Evolutionary conservation across 441 rosid genomes (phyloP).

Genomic region (Mallotus japonicus): DNA sequence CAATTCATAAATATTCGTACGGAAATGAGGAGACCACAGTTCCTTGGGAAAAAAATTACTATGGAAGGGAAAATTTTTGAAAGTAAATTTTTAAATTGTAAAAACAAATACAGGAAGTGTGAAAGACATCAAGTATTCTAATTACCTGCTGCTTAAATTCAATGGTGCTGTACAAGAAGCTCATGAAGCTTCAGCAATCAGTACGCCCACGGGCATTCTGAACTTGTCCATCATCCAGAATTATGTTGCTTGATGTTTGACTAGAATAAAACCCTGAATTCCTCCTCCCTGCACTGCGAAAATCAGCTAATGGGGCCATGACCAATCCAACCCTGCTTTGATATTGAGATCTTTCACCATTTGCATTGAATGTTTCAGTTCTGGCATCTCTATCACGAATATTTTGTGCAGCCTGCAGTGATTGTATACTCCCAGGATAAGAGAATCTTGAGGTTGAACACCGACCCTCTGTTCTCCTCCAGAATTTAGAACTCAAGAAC

Average conservation of each 20-base stretch:
- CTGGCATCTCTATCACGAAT: constrained; percentile 30
- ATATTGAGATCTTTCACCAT: constrained; percentile 35
- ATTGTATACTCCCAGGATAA: constrained; percentile 33
- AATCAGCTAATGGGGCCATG: constrained; percentile 32
- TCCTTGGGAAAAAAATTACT: not conserved
- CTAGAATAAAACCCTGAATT: constrained; percentile 34
- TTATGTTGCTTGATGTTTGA: constrained; percentile 34
- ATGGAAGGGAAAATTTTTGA: not conserved
- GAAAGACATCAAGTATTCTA: not conserved
- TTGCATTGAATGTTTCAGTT: constrained; percentile 28
- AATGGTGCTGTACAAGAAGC: constrained; percentile 21
- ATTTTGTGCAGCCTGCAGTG: constrained; percentile 22
- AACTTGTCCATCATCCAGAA: constrained; percentile 31
- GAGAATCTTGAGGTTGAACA: constrained; percentile 37
- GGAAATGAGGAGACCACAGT: not conserved
- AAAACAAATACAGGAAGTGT: not conserved
- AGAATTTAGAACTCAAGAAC: constrained; percentile 70
- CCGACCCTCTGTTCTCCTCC: constrained; percentile 69
- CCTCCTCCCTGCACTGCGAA: constrained; percentile 27
- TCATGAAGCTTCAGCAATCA: constrained; percentile 24
- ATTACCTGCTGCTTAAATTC: constrained; percentile 36
- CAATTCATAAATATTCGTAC: not conserved
- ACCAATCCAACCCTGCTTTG: constrained; percentile 31
- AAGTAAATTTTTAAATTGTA: too few relatives aligned
- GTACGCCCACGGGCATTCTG: constrained; percentile 18